Percentiles rank a stretch among this genome's conserved stretches.
Conservation (phyloP, 2,329 filamentous ascomycete genomes). For the Sclerotinia spermophila region DNA sequence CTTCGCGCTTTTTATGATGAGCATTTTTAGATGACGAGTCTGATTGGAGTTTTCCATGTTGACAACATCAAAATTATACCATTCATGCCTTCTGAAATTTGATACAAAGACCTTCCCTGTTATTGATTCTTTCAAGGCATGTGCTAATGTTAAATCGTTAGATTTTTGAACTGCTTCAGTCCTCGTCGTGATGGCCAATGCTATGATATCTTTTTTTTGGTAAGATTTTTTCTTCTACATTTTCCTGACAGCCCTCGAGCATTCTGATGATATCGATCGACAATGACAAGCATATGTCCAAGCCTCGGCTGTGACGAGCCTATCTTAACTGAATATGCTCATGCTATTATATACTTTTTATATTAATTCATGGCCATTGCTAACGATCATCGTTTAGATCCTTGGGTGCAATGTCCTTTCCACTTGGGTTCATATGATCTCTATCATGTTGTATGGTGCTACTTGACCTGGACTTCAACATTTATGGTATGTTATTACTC, state of each 20-base stretch:
- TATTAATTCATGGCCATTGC: slow-evolving; percentile 12
- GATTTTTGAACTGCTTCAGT: background rate
- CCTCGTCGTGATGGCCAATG: background rate
- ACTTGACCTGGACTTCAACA: too few species aligned
- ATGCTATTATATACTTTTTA: slow-evolving; percentile 10
- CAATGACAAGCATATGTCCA: slow-evolving; percentile 98
- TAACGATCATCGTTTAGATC: slow-evolving; percentile 19
- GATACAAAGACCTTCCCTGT: slow-evolving; percentile 37
- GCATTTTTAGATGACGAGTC: slow-evolving; percentile 71
- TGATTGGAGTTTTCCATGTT: slow-evolving; percentile 70
- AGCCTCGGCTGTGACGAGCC: slow-evolving; percentile 61
- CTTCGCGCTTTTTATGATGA: slow-evolving; percentile 42
- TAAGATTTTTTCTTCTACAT: slow-evolving; percentile 25
- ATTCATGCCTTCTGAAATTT: slow-evolving; percentile 62
- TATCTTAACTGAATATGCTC: slow-evolving; percentile 47
- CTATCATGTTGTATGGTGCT: background rate
- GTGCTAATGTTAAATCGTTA: slow-evolving; percentile 9
- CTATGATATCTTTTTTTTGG: background rate
- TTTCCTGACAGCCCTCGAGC: slow-evolving; percentile 31
- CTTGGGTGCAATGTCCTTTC: background rate
- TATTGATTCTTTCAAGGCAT: slow-evolving; percentile 5
- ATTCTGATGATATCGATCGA: slow-evolving; percentile 79
- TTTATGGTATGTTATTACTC: slow-evolving; percentile 22
- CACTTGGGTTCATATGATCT: background rate
- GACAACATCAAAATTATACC: slow-evolving; percentile 63